A percentile compares a stretch with the other conserved stretches of the same genome.
Evolutionary conservation across 2,329 filamentous ascomycete species (phyloP).

Genomic region (Fusarium caatingaense): DNA sequence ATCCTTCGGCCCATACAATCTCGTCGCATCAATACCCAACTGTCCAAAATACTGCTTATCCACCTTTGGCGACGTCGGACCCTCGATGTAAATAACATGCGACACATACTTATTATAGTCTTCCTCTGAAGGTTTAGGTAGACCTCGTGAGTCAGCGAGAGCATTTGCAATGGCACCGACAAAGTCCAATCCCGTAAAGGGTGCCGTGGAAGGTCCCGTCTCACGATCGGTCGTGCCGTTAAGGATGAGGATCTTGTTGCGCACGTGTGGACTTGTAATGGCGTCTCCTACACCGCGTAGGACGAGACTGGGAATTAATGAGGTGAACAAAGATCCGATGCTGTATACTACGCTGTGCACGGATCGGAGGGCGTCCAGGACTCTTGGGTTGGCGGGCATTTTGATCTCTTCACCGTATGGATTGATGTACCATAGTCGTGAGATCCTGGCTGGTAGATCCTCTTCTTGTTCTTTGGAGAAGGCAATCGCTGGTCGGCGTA

Average conservation of each 20-base stretch:
- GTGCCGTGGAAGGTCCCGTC: conserved; percentile 74
- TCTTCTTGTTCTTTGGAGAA: conserved; percentile 83
- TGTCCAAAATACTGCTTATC: conserved; percentile 71
- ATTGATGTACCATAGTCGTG: conserved; percentile 95
- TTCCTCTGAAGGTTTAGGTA: conserved; percentile 51
- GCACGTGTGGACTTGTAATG: conserved; percentile 55
- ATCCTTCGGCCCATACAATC: conserved; percentile 77
- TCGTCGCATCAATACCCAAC: conserved; percentile 81
- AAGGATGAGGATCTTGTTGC: conserved; percentile 83
- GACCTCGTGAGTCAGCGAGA: conserved; percentile 73
- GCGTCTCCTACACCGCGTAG: conserved; percentile 77
- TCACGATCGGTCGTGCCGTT: conserved; percentile 89
- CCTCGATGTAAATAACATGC: conserved; percentile 84
- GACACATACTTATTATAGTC: conserved; percentile 79
- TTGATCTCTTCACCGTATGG: conserved; percentile 97
- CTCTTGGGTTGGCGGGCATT: conserved; percentile 83
- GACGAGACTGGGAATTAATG: conserved; percentile 84
- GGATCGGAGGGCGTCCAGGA: conserved; percentile 73
- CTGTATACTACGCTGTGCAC: conserved; percentile 84
- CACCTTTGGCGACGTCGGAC: conserved; percentile 74
- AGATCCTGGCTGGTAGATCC: conserved; percentile 81
- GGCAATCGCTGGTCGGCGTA: conserved; percentile 82
- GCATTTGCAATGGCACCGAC: conserved; percentile 82
- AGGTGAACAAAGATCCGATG: conserved; percentile 94
- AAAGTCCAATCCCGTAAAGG: conserved; percentile 83